These are phyloP conservation scores for Phylloboletellus chloephorus DNA, from an alignment of 1,284 basidiomycete species.

Conservation along the genomic window DNA sequence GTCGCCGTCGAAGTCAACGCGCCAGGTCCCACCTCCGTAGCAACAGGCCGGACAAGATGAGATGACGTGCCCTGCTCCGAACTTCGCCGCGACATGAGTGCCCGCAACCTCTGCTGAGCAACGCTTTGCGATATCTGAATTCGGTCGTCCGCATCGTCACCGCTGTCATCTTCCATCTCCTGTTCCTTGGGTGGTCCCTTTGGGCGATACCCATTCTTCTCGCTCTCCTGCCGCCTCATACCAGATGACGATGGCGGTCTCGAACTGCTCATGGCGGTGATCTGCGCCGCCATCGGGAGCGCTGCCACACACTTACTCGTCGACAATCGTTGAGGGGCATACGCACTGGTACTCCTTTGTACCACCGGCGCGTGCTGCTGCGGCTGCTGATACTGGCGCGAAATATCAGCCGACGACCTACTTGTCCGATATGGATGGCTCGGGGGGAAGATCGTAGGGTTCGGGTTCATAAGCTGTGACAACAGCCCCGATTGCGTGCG, in stretches of 20 bases:
- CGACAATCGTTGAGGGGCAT: slow-evolving; percentile 35
- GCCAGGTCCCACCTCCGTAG: slow-evolving; percentile 12
- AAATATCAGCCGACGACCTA: slow-evolving; percentile 47
- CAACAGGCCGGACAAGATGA: slow-evolving; percentile 16
- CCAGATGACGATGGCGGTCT: slow-evolving; percentile 19
- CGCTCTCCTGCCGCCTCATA: slow-evolving; percentile 16
- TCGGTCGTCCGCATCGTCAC: slow-evolving; percentile 45
- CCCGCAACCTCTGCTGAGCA: slow-evolving; percentile 56
- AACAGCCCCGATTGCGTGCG: slow-evolving; percentile 55
- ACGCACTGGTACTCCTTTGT: slow-evolving; percentile 31
- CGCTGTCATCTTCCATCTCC: slow-evolving; percentile 68
- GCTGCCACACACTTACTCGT: slow-evolving; percentile 64
- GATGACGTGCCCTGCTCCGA: slow-evolving; percentile 23
- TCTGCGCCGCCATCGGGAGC: slow-evolving; percentile 54
- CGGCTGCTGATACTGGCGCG: slow-evolving; percentile 25
- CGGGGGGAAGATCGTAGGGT: slow-evolving; percentile 53
- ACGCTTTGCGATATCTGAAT: slow-evolving; percentile 56
- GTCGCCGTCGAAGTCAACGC: slow-evolving; percentile 22
- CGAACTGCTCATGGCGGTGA: slow-evolving; percentile 41
- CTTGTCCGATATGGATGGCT: slow-evolving; percentile 54
- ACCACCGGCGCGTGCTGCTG: slow-evolving; percentile 14
- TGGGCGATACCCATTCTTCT: slow-evolving; percentile 45
- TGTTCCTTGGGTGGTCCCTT: slow-evolving; percentile 61
- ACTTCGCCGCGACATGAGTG: slow-evolving; percentile 41
- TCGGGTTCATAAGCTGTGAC: slow-evolving; percentile 64